These are phyloP conservation scores for Alternaria conjuncta DNA, from an alignment of 2,329 filamentous ascomycete species.

Conservation along the genomic window DNA sequence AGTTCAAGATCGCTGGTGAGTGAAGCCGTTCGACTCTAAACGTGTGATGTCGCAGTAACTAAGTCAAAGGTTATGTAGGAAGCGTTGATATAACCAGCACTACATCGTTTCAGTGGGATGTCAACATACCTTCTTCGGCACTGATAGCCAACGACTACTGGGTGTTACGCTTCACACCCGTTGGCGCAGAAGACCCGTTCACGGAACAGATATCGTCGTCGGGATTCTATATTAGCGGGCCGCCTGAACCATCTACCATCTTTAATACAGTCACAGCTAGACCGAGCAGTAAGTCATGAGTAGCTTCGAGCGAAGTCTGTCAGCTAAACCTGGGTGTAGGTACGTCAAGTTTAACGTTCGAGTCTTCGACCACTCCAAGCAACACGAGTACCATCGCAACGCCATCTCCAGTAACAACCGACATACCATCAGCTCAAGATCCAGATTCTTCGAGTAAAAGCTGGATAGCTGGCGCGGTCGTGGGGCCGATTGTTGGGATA, in stretches of 20 bases:
- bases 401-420: not conserved
- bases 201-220: constrained; percentile 21
- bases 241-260: constrained; percentile 4
- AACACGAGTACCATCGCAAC: not conserved
- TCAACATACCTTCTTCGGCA: constrained; percentile 20
- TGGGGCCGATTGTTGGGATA: constrained; percentile 16
- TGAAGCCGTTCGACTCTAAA: not conserved
- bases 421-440: not conserved
- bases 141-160: constrained; percentile 17
- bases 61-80: constrained; percentile 9
- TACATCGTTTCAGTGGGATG: constrained; percentile 21
- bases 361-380: constrained; percentile 8
- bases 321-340: constrained; percentile 10
- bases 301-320: not conserved
- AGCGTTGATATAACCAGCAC: constrained; percentile 18
- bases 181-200: constrained; percentile 7
- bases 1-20: constrained; percentile 21
- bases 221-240: constrained; percentile 18
- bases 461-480: constrained; percentile 21
- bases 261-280: constrained; percentile 2
- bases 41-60: not conserved
- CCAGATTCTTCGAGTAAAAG: constrained; percentile 11
- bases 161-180: constrained; percentile 20
- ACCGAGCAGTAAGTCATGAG: constrained; percentile 16
- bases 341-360: not conserved